Evolutionary conservation across 495 filamentous ascomycete genomes (phyloP).

Genomic region (Lasiosphaeria miniovina): DNA sequence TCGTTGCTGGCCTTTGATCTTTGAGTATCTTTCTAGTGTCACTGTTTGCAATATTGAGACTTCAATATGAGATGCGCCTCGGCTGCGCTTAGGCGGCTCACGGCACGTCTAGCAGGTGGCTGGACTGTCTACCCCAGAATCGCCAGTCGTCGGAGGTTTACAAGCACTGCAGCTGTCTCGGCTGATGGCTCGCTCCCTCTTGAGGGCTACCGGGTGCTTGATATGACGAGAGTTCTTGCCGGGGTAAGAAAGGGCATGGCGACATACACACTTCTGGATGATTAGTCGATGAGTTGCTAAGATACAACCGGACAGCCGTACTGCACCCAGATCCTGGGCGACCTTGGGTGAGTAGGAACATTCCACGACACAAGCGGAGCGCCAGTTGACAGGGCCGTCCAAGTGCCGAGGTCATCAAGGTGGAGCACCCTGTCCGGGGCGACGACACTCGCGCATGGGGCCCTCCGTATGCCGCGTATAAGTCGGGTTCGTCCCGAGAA

Average conservation of each 20-base stretch:
- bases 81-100: neutral
- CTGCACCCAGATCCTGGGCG: constrained; percentile 94
- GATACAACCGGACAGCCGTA: constrained; percentile 64
- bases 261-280: neutral
- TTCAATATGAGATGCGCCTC: too few relatives aligned
- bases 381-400: constrained; percentile 19
- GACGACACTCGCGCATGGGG: constrained; percentile 98
- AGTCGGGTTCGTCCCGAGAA: constrained; percentile 52
- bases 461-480: constrained; percentile 83
- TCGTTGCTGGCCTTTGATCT: too few relatives aligned
- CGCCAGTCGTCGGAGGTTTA: neutral
- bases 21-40: too few relatives aligned
- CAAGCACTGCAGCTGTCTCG: constrained; percentile 5
- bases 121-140: neutral
- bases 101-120: neutral
- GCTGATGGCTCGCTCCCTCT: constrained; percentile 54
- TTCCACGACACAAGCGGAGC: neutral
- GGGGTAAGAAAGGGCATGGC: constrained; percentile 60
- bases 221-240: constrained; percentile 95
- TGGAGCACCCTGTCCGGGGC: constrained; percentile 87
- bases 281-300: too few relatives aligned
- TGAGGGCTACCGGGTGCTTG: constrained; percentile 81
- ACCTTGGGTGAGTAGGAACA: constrained; percentile 69
- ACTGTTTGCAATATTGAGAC: too few relatives aligned
- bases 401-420: constrained; percentile 94